A percentile compares a stretch with the other conserved stretches of the same genome.
Conservation (phyloP, 1,284 basidiomycete genomes). For the Papiliotrema flavescens region DNA sequence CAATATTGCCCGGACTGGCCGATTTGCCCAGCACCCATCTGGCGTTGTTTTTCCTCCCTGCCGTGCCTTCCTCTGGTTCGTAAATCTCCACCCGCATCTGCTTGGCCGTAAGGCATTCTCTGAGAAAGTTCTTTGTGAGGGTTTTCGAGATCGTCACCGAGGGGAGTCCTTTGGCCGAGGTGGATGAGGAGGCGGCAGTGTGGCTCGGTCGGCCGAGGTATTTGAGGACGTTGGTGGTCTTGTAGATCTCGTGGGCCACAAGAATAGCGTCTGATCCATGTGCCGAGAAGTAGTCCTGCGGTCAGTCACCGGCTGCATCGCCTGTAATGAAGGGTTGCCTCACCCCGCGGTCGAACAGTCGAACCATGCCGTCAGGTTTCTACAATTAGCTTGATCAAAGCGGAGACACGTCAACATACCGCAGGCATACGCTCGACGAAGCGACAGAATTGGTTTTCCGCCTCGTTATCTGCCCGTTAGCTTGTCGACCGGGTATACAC, state of each 20-base stretch:
- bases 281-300: constrained; percentile 74
- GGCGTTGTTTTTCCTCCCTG: constrained; percentile 62
- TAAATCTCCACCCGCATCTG: constrained; percentile 96
- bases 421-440: constrained; percentile 66
- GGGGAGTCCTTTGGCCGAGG: constrained; percentile 56
- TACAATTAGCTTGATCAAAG: constrained; percentile 13
- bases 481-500: not conserved
- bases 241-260: constrained; percentile 77
- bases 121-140: constrained; percentile 79
- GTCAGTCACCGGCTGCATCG: not conserved
- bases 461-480: constrained; percentile 52
- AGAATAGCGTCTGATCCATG: constrained; percentile 86
- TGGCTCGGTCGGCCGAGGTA: constrained; percentile 74
- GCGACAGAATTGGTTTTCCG: constrained; percentile 69
- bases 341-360: constrained; percentile 71
- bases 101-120: constrained; percentile 84
- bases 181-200: constrained; percentile 23
- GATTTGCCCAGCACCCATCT: constrained; percentile 76
- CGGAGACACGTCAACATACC: constrained; percentile 17
- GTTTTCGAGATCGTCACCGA: constrained; percentile 74
- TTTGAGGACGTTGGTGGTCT: constrained; percentile 57
- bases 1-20: constrained; percentile 85
- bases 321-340: constrained; percentile 9
- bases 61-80: constrained; percentile 64
- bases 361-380: constrained; percentile 58